Base-by-base conservation (phyloP, 768 basidiomycete genomes). In the Pleurotus sapidus region DNA sequence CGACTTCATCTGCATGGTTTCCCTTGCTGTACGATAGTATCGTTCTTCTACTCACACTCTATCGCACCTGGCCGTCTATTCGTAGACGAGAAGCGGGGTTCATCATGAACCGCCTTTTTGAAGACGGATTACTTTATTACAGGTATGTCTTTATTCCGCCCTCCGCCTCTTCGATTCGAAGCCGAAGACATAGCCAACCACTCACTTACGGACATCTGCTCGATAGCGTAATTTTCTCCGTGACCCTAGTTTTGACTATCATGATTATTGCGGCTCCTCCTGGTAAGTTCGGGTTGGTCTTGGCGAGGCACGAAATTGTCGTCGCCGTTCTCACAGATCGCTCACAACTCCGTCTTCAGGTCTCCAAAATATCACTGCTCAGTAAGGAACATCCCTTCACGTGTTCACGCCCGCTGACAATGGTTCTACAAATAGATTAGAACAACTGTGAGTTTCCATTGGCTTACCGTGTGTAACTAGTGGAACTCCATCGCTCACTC, bases 1-100 rank as follows among this genome's bases (percentile, higher is more conserved):
- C 77, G 11, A 75, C 84, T 27, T 70, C 84, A 58, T 79, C 77
- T 1, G 80, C 79, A 1, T 81, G 79, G 79, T 62, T 81, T 1
- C 80, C 80, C 4, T 70, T 81, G 42, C 66, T 78, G 17, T 81
- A 80, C 56, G 77, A 81, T 57, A 80, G 77, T 1, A 69, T 74
- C 46, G 67, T 79, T 23, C 68, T 80, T 45, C 62, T 58, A 4
- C 63, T 80, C 15, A 79, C 77, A 0, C 61, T 80, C 20, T 64
- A 67, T 54, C 70, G 70, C 17, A 76, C 75, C 2, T 48, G 75
- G 1, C 78, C 77, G 5, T 64, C 72, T 1, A 67, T 76, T 15
- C 62, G 67, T 34, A 42, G 25, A 66, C 67, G 34, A 61, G 64
- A 59, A 67, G 67, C 70, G 3, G 68, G 71, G 12, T 83, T 68